Conservation (phyloP, 2,329 filamentous ascomycete species). For the Ceratocystiopsis brevicomis region DNA sequence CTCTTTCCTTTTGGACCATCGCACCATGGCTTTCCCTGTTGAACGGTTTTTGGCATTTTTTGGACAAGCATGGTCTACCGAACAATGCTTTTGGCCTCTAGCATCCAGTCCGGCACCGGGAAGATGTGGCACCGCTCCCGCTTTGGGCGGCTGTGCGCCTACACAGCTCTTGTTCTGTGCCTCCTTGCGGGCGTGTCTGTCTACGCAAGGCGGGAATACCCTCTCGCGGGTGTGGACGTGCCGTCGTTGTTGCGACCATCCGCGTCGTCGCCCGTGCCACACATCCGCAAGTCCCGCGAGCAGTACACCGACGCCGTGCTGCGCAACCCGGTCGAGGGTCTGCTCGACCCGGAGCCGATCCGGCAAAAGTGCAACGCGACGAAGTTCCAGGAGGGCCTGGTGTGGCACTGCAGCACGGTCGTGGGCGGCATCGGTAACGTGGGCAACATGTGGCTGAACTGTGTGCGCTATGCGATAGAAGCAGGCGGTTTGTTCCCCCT, state of each 20-base stretch:
- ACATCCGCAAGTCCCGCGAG: background rate
- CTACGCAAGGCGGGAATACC: background rate
- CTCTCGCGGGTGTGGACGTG: background rate
- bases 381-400: slow-evolving; percentile 15
- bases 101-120: background rate
- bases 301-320: slow-evolving; percentile 5
- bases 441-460: slow-evolving; percentile 17
- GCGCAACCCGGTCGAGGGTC: slow-evolving; percentile 6
- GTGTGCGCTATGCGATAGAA: slow-evolving; percentile 18
- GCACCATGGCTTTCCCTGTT: background rate
- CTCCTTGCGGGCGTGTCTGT: background rate
- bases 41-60: no score
- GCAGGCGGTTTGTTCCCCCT: background rate
- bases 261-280: no score
- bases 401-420: slow-evolving; percentile 17
- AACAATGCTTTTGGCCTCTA: background rate
- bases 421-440: slow-evolving; percentile 20
- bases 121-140: slow-evolving; percentile 1
- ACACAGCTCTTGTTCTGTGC: background rate
- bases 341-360: slow-evolving; percentile 6
- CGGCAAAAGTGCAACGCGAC: slow-evolving; percentile 12
- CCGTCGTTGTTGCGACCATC: background rate
- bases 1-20: background rate
- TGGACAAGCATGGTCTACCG: background rate
- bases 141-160: background rate